Base-by-base conservation (phyloP, 768 basidiomycete species). In the Leccinum uliginosum region DNA sequence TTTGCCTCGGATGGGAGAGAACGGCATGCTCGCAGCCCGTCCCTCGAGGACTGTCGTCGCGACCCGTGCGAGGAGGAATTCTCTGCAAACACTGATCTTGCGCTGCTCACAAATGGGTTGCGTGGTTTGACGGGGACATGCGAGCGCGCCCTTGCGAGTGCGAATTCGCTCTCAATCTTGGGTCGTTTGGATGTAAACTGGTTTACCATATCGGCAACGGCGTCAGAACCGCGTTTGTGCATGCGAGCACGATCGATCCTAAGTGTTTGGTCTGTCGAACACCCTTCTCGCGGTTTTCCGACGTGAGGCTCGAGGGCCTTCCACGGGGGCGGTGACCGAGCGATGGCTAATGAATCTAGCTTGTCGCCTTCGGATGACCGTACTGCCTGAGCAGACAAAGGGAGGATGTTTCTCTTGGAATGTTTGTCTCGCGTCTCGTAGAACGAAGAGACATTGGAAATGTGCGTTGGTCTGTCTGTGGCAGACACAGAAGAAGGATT, bases 301-400 rank as follows among this genome's bases (percentile, higher is more conserved):
- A 6, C 15, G 15, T 29, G 19, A 3, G 44, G 24, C 17, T 46
- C 24, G 4, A 21, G 45, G 45, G 23, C 29, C 7, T 53, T 63
- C 71, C 71, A 71, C 4, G 66, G 58, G 21, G 68, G 70, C 3
- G 70, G 70, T 5, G 52, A 32, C 45, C 70, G 66, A 51, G 63
- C 61, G 40, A 71, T 26, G 47, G 70, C 71, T 44, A 71, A 27
- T 26, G 64, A 60, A 46, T 73, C 66, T 47, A 51, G 30, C 49
- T 51, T 55, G 3, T 40, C 30, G 30, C 53, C 51, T 38, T 61
- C 21, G 34, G 50, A 51, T 29, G 69, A 48, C 19, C 58, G 60
- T 17, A 67, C 59, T 0, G 60, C 63, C 47, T 61, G 65, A 15
- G 62, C 61, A 15, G 56, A 58, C 35, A 68, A 35, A 7, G 68